A percentile compares a stretch with the other conserved stretches of the same genome.
phyloP scores from a whole-genome alignment of 208 protist genomes.

The Crithidia sp. region DNA sequence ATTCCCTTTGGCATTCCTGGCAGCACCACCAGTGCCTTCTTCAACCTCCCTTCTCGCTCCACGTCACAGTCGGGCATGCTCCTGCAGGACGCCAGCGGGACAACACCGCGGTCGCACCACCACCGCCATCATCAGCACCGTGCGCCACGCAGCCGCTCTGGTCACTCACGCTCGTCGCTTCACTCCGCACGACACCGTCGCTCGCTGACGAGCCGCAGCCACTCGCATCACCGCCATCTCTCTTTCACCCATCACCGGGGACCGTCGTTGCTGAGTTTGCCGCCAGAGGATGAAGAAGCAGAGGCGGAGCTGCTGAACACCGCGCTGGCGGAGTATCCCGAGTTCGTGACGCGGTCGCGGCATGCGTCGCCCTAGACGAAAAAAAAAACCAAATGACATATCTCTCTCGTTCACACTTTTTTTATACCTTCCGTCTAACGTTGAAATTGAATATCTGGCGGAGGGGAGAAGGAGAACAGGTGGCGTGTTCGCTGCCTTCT shows the following conservation, averaged over 20 bases:
- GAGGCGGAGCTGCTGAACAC: constrained; percentile 21
- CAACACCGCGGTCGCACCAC: neutral
- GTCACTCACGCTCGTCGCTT: neutral
- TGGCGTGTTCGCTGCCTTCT: neutral
- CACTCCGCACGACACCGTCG: constrained; percentile 2
- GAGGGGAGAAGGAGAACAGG: too few species aligned
- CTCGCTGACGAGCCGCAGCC: neutral
- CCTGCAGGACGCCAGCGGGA: neutral
- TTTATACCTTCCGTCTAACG: neutral
- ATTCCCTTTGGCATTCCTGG: neutral
- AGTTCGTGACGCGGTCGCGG: constrained; percentile 1
- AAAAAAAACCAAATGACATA: too few species aligned
- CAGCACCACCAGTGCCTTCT: neutral
- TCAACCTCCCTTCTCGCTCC: constrained; percentile 1
- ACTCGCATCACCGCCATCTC: neutral
- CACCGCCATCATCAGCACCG: neutral
- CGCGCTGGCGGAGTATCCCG: constrained; percentile 13
- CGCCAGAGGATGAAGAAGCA: neutral
- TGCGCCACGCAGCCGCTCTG: neutral
- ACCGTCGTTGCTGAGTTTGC: neutral
- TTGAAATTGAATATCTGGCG: too few species aligned
- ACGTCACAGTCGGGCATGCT: constrained; percentile 5
- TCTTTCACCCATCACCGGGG: neutral
- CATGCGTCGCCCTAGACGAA: neutral
- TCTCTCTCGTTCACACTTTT: neutral